Evolutionary conservation across 2,329 filamentous ascomycete genomes (phyloP).

Genomic region (Dothideomycetes sp.): DNA sequence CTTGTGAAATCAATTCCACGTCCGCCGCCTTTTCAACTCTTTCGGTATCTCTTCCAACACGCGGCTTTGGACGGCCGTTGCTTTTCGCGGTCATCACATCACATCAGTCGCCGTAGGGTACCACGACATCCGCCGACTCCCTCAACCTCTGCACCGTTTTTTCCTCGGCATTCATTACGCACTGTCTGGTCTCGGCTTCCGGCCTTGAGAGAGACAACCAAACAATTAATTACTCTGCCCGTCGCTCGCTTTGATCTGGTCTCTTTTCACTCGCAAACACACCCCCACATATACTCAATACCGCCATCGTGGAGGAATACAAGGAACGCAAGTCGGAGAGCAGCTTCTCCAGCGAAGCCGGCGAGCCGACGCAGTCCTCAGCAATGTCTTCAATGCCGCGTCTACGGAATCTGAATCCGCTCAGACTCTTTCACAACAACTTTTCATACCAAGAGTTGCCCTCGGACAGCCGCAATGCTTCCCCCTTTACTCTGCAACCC

Average conservation of each 20-base stretch:
- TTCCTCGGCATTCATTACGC: neutral
- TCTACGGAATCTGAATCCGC: conserved; percentile 35
- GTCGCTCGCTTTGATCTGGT: conserved; percentile 13
- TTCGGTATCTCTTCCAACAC: neutral
- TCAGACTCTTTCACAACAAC: conserved; percentile 35
- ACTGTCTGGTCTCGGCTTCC: conserved; percentile 9
- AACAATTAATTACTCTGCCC: too few relatives aligned
- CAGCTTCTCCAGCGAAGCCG: conserved; percentile 16
- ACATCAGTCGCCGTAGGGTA: conserved; percentile 1
- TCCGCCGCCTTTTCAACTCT: neutral
- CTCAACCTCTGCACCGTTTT: neutral
- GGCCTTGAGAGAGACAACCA: neutral
- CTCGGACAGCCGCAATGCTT: conserved; percentile 32
- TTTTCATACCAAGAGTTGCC: conserved; percentile 40
- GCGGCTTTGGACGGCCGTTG: neutral
- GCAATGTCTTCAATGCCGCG: conserved; percentile 21
- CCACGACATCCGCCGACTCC: conserved; percentile 2
- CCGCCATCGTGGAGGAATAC: conserved; percentile 13
- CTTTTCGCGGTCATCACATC: too few relatives aligned
- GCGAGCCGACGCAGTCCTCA: conserved; percentile 15
- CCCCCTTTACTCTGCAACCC: conserved; percentile 29
- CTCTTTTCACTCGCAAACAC: too few relatives aligned
- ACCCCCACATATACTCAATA: neutral
- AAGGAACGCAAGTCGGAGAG: conserved; percentile 15
- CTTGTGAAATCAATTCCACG: too few relatives aligned